Evolutionary conservation across 495 filamentous ascomycete genomes (phyloP).

Genomic region (Aspergillus bertholletiae): DNA sequence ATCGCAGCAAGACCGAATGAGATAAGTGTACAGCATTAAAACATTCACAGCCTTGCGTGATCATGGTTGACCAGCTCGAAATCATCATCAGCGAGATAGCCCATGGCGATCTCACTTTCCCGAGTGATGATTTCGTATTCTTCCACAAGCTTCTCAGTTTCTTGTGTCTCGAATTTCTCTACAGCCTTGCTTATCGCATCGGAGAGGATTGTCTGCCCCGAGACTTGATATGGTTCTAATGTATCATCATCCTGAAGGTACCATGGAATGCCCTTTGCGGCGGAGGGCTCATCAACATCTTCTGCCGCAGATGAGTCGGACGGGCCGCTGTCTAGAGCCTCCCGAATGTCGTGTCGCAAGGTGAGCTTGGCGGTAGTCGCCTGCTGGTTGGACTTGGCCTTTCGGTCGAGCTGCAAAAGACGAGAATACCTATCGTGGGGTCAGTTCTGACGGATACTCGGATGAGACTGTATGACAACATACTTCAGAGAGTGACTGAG

Average conservation of each 20-base stretch:
- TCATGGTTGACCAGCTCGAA: slow-evolving; percentile 37
- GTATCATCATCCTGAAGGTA: slow-evolving; percentile 34
- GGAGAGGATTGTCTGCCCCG: slow-evolving; percentile 52
- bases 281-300: slow-evolving; percentile 39
- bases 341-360: slow-evolving; percentile 32
- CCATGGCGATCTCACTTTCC: slow-evolving; percentile 34
- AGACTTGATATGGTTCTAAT: slow-evolving; percentile 46
- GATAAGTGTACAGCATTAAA: slow-evolving; percentile 1
- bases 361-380: slow-evolving; percentile 29
- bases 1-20: slow-evolving; percentile 1
- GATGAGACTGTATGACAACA: background rate
- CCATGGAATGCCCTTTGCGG: slow-evolving; percentile 16
- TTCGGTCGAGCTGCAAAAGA: slow-evolving; percentile 21
- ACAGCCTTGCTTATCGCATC: slow-evolving; percentile 52
- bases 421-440: slow-evolving; percentile 6
- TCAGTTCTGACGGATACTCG: background rate
- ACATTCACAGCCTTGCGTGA: slow-evolving; percentile 3
- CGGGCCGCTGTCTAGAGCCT: slow-evolving; percentile 23
- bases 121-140: slow-evolving; percentile 55
- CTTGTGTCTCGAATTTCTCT: slow-evolving; percentile 52
- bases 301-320: slow-evolving; percentile 36
- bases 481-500: slow-evolving; percentile 15
- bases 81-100: slow-evolving; percentile 38
- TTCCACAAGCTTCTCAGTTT: slow-evolving; percentile 55
- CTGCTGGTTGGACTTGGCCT: slow-evolving; percentile 28